phyloP scores from a whole-genome alignment of 2,329 filamentous ascomycete genomes.

The Pseudophaeomoniella oleicola region DNA sequence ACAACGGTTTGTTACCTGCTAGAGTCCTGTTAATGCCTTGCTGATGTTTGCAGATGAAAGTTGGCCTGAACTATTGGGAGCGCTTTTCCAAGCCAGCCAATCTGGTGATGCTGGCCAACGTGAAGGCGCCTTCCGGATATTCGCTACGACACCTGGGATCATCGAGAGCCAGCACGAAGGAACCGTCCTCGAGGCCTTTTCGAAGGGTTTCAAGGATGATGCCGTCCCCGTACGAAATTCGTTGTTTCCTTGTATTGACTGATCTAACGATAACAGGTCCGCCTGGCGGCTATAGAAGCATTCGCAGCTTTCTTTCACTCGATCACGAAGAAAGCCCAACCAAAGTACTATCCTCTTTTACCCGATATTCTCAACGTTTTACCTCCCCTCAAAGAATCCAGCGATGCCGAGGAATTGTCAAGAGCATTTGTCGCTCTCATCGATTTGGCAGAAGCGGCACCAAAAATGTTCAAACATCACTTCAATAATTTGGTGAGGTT shows the following conservation, averaged over 20 bases:
- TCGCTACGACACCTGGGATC: conserved; percentile 84
- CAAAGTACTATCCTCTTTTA: conserved; percentile 75
- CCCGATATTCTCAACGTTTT: conserved; percentile 89
- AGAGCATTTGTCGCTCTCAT: conserved; percentile 84
- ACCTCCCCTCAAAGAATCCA: conserved; percentile 79
- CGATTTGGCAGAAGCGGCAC: conserved; percentile 82
- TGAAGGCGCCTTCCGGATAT: conserved; percentile 88
- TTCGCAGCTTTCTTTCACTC: conserved; percentile 94
- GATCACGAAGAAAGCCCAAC: conserved; percentile 72
- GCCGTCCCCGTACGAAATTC: conserved; percentile 51
- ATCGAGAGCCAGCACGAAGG: conserved; percentile 94
- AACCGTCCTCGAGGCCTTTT: conserved; percentile 75
- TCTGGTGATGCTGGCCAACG: conserved; percentile 69
- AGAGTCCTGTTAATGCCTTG: conserved; percentile 5
- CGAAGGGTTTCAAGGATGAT: conserved; percentile 81
- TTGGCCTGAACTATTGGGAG: conserved; percentile 79
- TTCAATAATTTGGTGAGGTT: conserved; percentile 90
- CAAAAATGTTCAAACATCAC: conserved; percentile 94
- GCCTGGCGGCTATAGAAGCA: conserved; percentile 87
- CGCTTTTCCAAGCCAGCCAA: conserved; percentile 82
- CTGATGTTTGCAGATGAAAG: conserved; percentile 46
- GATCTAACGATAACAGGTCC: conserved; percentile 44
- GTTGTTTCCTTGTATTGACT: conserved; percentile 7
- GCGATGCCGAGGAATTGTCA: conserved; percentile 81
- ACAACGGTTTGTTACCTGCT: conserved; percentile 49